These are phyloP conservation scores for carrot (Daucus carota) DNA, from an alignment of 129 eudicot species.

Conservation along the genomic window DNA sequence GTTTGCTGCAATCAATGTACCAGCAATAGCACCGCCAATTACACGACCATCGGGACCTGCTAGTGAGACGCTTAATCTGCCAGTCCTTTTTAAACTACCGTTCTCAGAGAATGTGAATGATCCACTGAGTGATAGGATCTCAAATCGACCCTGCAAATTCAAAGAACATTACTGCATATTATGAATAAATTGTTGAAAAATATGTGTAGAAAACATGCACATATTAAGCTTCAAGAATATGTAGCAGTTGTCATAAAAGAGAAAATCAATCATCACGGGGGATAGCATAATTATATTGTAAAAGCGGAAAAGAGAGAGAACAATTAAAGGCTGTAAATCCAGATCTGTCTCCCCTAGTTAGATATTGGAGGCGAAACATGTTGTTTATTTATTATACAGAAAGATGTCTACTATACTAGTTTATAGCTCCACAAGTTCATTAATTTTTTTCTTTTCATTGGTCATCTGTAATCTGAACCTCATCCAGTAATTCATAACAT, in stretches of 20 bases:
- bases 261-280: background rate
- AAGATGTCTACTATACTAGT: background rate
- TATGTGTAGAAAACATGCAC: background rate
- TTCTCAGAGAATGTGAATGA: conserved; percentile 40
- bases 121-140: conserved; percentile 46
- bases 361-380: background rate
- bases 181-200: background rate
- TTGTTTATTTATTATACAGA: no score
- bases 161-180: background rate
- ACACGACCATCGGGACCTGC: conserved; percentile 71
- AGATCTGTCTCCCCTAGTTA: background rate
- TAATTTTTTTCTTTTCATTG: background rate
- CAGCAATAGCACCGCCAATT: conserved; percentile 56
- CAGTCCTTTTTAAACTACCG: conserved; percentile 39
- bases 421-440: background rate
- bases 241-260: background rate
- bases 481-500: background rate
- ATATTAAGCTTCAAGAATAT: background rate
- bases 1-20: conserved; percentile 47
- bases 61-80: conserved; percentile 49
- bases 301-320: background rate
- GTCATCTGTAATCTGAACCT: background rate
- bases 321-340: background rate
- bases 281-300: background rate
- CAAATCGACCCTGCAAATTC: conserved; percentile 55